Evolutionary conservation across 2,329 filamentous ascomycete species (phyloP), one percentile per base, ranked within the genome.

Genomic region (Drechslerella stenobrocha): DNA sequence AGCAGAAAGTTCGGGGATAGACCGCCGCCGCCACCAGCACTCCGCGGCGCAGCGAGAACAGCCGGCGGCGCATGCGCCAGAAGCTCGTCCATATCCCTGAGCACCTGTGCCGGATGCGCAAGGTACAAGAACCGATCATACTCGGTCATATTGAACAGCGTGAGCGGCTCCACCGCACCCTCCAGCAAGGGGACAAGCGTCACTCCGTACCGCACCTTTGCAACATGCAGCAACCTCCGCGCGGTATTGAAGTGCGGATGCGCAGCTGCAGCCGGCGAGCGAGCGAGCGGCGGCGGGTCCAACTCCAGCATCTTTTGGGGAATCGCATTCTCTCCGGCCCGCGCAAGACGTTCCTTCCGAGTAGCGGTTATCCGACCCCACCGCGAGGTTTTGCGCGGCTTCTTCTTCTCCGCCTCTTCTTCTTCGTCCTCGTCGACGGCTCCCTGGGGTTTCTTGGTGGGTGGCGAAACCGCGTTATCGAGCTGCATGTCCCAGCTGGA

Each of bases 71-170:
- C 40, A 34, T 46, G 50, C 22, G 71, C 40, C 11, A 73, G 46
- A 26, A 72, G 28, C 15, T 72, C 64, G 34, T 73, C 71, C 28
- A 73, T 57, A 18, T 70, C 71, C 23, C 58, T 52, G 4, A 71
- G 30, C 5, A 72, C 55, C 18, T 61, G 57, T 1, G 70, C 70
- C 13, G 64, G 61, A 9, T 70, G 51, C 23, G 63, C 60, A 7
- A 73, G 70, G 32, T 71, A 57, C 8, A 71, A 11, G 20, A 73
- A 34, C 5, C 71, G 70, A 3, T 50, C 56, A 23, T 70, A 71
- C 22, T 63, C 34, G 1, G 67, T 72, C 51, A 72, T 70, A 5
- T 61, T 65, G 9, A 73, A 65, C 2, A 67, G 47, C 20, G 56
- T 37, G 5, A 73, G 42, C 8, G 71, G 48, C 0, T 64, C 69